Base-by-base conservation (phyloP, 495 filamentous ascomycete species). In the Trichoderma orchidacearum region DNA sequence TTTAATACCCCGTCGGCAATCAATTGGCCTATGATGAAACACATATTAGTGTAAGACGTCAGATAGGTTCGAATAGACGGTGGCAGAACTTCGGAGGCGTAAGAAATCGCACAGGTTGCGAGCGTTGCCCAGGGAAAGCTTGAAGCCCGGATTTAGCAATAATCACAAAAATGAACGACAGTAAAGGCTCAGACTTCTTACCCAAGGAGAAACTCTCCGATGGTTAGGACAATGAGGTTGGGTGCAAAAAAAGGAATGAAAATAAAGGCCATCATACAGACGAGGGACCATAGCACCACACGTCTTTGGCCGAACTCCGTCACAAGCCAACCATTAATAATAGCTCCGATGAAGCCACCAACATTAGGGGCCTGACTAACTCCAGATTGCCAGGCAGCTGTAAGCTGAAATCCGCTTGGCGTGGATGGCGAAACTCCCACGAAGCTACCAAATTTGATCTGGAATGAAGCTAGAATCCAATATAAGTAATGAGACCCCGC, bases 11-110 rank as follows among this genome's bases (percentile, higher is more conserved):
- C 84, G 12, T 79, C 69, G n/a, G 79, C 79, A 58, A 88, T 82
- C 57, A 87, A 72, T 60, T 86, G 81, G 31, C 85, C 85, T 21
- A 88, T 71, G 6, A 82, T 82, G 84, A 84, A 88, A 65, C 84
- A 86, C 63, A 85, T 77, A 62, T 86, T 87, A 63, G 86, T 81
- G 56, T 82, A 86, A 17, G 82, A 84, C 3, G 82, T 85, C 30
- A 87, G 66, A 59, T 84, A 85, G 1, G 78, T 73, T 17, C 84
- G 79, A 30, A 87, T 72, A 2, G 75, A 72, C 41, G 84, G 75
- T 9, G 85, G 85, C 34, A 74, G 76, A 21, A 86, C 81, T 65
- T 89, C 85, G 29, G 82, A 82, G 17, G 85, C 85, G 56, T 87
- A 89, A 9, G 82, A 81, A 56, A 81, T 76, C 45, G 83, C 82